A percentile compares a stretch with the other conserved stretches of the same genome.
Evolutionary conservation across 345 rosid genomes (phyloP).

Genomic region (Angophora floribunda): DNA sequence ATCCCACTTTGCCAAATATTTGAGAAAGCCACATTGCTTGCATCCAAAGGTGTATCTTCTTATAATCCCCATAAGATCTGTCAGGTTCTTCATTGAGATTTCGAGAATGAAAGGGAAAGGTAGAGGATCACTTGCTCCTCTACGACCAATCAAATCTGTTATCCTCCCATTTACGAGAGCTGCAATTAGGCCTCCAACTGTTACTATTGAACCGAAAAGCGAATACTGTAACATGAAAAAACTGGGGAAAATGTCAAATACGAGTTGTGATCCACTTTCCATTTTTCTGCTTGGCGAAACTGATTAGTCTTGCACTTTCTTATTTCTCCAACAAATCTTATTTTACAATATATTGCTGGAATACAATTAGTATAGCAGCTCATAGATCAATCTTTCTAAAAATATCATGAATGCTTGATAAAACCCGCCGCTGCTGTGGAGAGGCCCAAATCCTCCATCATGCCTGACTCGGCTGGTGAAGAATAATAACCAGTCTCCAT

Average conservation of each 20-base stretch:
- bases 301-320: neutral
- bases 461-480: conserved; percentile 8
- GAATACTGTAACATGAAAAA: conserved; percentile 16
- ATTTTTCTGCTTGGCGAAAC: neutral
- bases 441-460: conserved; percentile 3
- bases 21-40: conserved; percentile 60
- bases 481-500: conserved; percentile 5
- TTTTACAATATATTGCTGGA: neutral
- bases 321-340: neutral
- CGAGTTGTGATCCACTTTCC: neutral
- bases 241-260: neutral
- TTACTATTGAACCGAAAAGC: conserved; percentile 18
- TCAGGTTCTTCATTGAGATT: neutral
- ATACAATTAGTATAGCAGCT: neutral
- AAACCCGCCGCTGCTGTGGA: neutral
- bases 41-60: neutral
- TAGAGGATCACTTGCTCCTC: conserved; percentile 9
- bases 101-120: neutral
- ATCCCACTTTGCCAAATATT: conserved; percentile 25
- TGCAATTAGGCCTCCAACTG: conserved; percentile 21
- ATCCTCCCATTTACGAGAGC: conserved; percentile 17
- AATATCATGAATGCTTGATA: neutral
- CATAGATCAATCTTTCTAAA: neutral
- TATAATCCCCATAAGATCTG: neutral
- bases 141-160: conserved; percentile 18